Evolutionary conservation across 257 asterid species (phyloP), one percentile per base, ranked within the genome.

Genomic region (Phtheirospermum japonicum): DNA sequence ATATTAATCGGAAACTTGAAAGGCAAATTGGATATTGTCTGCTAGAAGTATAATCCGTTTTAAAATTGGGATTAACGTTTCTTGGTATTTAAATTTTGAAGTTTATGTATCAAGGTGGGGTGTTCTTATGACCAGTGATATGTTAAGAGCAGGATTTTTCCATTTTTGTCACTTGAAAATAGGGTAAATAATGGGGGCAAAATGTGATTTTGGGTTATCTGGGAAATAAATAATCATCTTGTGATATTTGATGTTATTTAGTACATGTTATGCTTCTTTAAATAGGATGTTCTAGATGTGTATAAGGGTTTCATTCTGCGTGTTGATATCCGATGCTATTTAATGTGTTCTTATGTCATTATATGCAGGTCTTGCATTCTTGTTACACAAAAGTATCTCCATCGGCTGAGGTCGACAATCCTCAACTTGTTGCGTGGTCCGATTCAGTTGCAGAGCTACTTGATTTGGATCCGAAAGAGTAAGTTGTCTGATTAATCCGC

Each of bases 341-440:
- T 12, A 57, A 50, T 20, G n/a, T 34, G 19, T 61, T 46, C 65
- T 30, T 54, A 23, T 26, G 62, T 57, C 43, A 17, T 46, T 53
- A 17, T 74, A 63, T 75, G 66, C 78, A 93, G 99, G 97, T 93
- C 17, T 68, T 89, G 76, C 95, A 78, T 79, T 81, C 96, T 56
- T 93, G 95, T 76, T 93, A 83, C 67, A 80, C 94, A 14, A 89
- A 81, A 76, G 95, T 87, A 59, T 83, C 83, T 33, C 97, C 99
- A 4, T 89, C 96, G 5, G 96, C 67, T 43, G 83, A 79, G 82
- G 97, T 89, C 57, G 94, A 93, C 73, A 75, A 83, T 66, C 99
- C 99, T 50, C 94, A 85, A 71, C 95, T 89, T 57, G 94, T 93
- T 64, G 88, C 85, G 31, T 85, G 95, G 94, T 89, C 99, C 1